These are phyloP conservation scores for Sphenostylis stenocarpa DNA, from an alignment of 306 rosid species.

Conservation along the genomic window DNA sequence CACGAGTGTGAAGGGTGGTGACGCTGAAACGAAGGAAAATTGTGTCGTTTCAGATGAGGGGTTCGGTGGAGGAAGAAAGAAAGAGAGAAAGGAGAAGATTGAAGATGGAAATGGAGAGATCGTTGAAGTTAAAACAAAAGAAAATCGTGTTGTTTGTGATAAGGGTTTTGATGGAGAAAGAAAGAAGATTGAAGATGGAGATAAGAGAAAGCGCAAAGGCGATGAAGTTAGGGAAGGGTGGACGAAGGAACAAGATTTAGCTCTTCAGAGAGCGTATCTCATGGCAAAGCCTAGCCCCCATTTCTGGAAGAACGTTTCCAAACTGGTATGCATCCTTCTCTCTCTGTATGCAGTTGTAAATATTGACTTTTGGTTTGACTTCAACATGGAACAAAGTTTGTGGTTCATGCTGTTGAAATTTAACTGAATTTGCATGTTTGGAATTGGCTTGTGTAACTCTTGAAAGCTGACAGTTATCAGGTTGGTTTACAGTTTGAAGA, in stretches of 20 bases:
- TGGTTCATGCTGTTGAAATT: background rate
- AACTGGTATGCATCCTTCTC: constrained; percentile 49
- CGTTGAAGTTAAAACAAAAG: background rate
- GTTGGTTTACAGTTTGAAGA: background rate
- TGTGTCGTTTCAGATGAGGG: background rate
- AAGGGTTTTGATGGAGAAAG: background rate
- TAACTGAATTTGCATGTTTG: background rate
- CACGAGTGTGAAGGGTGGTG: background rate
- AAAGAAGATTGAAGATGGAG: background rate
- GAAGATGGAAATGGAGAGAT: background rate
- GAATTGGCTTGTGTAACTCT: background rate
- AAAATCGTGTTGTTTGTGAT: background rate
- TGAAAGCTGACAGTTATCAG: background rate
- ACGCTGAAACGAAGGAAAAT: background rate
- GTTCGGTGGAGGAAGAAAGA: background rate
- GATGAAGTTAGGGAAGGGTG: constrained; percentile 48
- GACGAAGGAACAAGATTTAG: constrained; percentile 77
- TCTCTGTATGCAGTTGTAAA: background rate
- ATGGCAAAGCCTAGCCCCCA: constrained; percentile 71
- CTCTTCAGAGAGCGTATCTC: constrained; percentile 65
- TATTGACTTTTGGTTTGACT: background rate
- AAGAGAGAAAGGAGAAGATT: too few relatives aligned
- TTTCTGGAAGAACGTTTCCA: constrained; percentile 92
- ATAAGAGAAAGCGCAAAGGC: constrained; percentile 55
- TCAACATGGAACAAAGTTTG: background rate